Percentiles rank a stretch among this genome's conserved stretches.
Evolutionary conservation across 1,139 yeast genomes (phyloP).

Genomic region (Zygosaccharomyces pseudobailii): DNA sequence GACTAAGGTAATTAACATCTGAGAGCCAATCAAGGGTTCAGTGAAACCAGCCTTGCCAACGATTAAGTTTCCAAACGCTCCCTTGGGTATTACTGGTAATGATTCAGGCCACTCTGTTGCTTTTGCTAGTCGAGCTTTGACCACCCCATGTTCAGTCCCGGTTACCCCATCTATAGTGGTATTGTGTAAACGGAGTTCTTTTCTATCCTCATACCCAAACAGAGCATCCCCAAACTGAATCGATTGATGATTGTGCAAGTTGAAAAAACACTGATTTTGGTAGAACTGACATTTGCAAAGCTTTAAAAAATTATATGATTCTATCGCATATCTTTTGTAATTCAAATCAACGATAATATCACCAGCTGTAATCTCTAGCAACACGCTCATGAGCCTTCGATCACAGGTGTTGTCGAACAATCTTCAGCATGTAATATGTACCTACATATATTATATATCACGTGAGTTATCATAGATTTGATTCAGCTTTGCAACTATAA

Average conservation of each 20-base stretch:
- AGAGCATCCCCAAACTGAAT: slow-evolving; percentile 46
- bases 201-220: slow-evolving; percentile 30
- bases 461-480: slow-evolving; percentile 4
- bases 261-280: slow-evolving; percentile 48
- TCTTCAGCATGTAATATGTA: too few relatives aligned
- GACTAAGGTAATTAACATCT: slow-evolving; percentile 34
- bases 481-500: not conserved
- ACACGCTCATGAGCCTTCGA: slow-evolving; percentile 45
- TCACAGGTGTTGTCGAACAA: too few relatives aligned
- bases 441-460: not conserved
- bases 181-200: slow-evolving; percentile 18
- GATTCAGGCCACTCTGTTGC: slow-evolving; percentile 7
- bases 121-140: slow-evolving; percentile 9
- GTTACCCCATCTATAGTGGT: slow-evolving; percentile 16
- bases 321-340: slow-evolving; percentile 37
- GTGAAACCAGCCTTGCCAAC: not conserved
- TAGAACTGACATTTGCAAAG: slow-evolving; percentile 51
- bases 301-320: slow-evolving; percentile 48
- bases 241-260: slow-evolving; percentile 38
- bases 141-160: not conserved
- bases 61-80: slow-evolving; percentile 4
- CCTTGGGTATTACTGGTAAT: slow-evolving; percentile 30
- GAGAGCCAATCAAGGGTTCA: slow-evolving; percentile 14
- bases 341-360: slow-evolving; percentile 52
- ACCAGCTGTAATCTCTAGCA: slow-evolving; percentile 53